Evolutionary conservation across 768 basidiomycete species (phyloP).

Genomic region (Cystobasidiopsis lactophilus): DNA sequence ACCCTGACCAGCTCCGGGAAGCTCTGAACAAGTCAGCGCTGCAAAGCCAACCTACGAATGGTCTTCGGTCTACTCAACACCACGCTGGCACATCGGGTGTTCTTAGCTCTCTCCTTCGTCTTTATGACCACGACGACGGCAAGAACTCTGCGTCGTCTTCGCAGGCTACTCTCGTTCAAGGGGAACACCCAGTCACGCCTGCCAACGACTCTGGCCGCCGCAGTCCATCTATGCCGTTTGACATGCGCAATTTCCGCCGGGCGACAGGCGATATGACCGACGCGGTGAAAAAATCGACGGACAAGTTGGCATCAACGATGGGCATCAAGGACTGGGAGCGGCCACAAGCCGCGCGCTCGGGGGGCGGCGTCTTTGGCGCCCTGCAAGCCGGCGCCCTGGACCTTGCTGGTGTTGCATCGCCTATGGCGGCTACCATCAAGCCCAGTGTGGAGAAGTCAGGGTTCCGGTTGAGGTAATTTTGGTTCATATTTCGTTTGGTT

Average conservation of each 20-base stretch:
- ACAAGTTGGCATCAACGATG: not conserved
- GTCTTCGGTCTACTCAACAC: too few species aligned
- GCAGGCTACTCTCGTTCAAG: conserved; percentile 5
- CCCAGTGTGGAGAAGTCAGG: not conserved
- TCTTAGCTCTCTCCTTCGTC: conserved; percentile 5
- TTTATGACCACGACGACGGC: conserved; percentile 8
- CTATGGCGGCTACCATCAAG: not conserved
- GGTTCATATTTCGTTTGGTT: not conserved
- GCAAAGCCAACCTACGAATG: not conserved
- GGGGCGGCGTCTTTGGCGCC: conserved; percentile 7
- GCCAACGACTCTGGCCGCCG: not conserved
- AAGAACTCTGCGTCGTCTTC: conserved; percentile 5
- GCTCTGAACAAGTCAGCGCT: not conserved
- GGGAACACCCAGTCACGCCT: not conserved
- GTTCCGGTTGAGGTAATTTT: not conserved
- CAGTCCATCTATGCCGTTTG: not conserved
- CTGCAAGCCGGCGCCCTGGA: not conserved
- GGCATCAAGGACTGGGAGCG: not conserved
- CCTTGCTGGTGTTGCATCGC: conserved; percentile 6
- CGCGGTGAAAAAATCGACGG: not conserved
- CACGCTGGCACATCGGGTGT: not conserved
- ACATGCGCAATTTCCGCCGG: not conserved
- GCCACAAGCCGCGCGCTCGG: not conserved
- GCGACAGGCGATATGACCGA: not conserved
- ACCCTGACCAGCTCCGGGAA: not conserved